Conservation (phyloP, 257 asterid genomes). For the Cynanchum wilfordii region DNA sequence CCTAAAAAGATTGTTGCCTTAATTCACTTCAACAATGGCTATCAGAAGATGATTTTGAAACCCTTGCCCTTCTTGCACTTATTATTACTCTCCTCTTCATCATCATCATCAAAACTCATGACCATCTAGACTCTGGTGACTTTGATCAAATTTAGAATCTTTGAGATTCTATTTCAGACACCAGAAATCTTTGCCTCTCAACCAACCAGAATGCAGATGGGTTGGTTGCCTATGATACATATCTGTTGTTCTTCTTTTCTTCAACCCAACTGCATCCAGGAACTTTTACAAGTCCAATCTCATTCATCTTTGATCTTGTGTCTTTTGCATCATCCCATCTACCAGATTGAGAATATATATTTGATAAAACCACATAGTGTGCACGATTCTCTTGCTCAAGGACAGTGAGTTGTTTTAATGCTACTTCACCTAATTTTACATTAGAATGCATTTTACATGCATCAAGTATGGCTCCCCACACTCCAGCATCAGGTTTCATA, state of each 20-base stretch:
- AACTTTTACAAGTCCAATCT: constrained; percentile 15
- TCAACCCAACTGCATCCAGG: constrained; percentile 32
- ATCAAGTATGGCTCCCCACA: constrained; percentile 31
- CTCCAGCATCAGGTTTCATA: constrained; percentile 26
- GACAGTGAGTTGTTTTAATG: constrained; percentile 18
- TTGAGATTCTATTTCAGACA: constrained; percentile 10
- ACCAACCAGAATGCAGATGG: not conserved
- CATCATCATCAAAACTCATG: not conserved
- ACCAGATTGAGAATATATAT: constrained; percentile 29
- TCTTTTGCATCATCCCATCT: constrained; percentile 28
- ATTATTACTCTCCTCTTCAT: not conserved
- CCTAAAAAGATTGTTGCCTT: not conserved
- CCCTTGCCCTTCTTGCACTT: not conserved
- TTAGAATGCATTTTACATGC: constrained; percentile 30
- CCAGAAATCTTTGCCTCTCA: not conserved
- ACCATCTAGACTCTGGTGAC: not conserved
- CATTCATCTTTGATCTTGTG: constrained; percentile 24
- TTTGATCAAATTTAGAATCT: constrained; percentile 15
- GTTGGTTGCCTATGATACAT: not conserved
- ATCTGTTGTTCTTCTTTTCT: constrained; percentile 2
- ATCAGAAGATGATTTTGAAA: not conserved
- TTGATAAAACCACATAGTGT: constrained; percentile 26
- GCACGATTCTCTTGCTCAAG: constrained; percentile 27
- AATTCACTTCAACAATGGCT: not conserved
- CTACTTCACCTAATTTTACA: constrained; percentile 27